These are phyloP conservation scores for Aspergillus sergii DNA, from an alignment of 2,329 filamentous ascomycete species.

Conservation along the genomic window DNA sequence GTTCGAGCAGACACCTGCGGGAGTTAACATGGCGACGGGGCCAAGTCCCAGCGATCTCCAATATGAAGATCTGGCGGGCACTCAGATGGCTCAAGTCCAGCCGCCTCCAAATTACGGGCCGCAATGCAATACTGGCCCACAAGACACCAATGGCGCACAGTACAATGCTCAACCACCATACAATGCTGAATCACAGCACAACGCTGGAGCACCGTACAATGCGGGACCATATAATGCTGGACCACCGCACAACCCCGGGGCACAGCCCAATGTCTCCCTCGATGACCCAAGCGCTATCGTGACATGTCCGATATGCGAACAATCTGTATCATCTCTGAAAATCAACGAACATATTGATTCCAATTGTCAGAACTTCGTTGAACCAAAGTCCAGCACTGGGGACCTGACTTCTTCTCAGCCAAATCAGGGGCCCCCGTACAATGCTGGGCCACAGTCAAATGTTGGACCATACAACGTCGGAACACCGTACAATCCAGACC, in stretches of 20 bases:
- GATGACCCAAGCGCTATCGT: conserved; percentile 51
- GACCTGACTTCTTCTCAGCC: conserved; percentile 34
- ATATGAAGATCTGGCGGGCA: neutral
- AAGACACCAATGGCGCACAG: neutral
- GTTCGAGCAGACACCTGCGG: conserved; percentile 10
- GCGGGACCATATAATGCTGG: neutral
- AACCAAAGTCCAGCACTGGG: conserved; percentile 49
- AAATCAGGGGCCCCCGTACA: neutral
- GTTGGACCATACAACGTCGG: neutral
- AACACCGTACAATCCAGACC: neutral
- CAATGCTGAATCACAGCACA: neutral
- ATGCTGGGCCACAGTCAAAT: neutral
- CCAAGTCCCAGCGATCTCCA: conserved; percentile 12
- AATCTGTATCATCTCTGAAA: conserved; percentile 53
- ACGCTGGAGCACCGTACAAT: neutral
- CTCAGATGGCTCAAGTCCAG: neutral
- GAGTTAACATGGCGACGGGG: conserved; percentile 4
- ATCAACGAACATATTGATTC: conserved; percentile 95
- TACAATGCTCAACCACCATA: neutral
- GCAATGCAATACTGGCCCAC: neutral
- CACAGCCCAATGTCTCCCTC: neutral
- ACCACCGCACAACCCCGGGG: neutral
- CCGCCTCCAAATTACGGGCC: neutral
- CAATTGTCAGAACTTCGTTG: conserved; percentile 68
- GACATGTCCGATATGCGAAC: conserved; percentile 79